These are phyloP conservation scores for Arabis alpina DNA, from an alignment of 345 rosid genomes.

Conservation along the genomic window DNA sequence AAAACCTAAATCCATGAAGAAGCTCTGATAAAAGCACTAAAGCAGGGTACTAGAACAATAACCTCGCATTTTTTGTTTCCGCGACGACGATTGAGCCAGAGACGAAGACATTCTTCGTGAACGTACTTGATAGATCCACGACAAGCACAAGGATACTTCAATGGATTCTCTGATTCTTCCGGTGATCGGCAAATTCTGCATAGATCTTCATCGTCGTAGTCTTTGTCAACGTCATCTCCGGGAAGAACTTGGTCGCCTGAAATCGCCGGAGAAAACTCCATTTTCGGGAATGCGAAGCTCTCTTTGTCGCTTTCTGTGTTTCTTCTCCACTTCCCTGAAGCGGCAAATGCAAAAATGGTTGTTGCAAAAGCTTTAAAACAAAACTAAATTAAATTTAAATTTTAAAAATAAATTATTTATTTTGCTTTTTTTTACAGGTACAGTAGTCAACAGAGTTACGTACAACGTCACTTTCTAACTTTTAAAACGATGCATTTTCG, in stretches of 20 bases:
- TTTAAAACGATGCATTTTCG: too few relatives aligned
- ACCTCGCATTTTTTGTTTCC: constrained; percentile 32
- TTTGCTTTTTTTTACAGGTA: too few relatives aligned
- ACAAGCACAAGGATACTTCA: constrained; percentile 33
- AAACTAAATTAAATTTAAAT: too few relatives aligned
- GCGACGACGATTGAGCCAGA: constrained; percentile 36
- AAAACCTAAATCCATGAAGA: neutral
- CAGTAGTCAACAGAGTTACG: too few relatives aligned
- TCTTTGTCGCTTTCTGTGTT: neutral
- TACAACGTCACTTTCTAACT: too few relatives aligned
- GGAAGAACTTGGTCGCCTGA: neutral
- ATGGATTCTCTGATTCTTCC: constrained; percentile 34
- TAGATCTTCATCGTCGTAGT: constrained; percentile 17
- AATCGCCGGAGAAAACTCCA: constrained; percentile 21
- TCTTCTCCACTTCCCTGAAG: constrained; percentile 3
- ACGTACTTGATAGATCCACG: constrained; percentile 42
- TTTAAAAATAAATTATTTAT: too few relatives aligned
- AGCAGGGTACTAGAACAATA: neutral
- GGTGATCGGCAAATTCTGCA: constrained; percentile 36
- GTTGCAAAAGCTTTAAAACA: neutral
- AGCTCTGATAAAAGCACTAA: too few relatives aligned
- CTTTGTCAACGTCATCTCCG: neutral
- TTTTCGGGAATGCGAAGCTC: neutral
- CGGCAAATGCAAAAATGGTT: constrained; percentile 12
- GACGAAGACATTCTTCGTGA: constrained; percentile 30